Base-by-base conservation (phyloP, 2,329 filamentous ascomycete genomes). In the Colletotrichum coccodes region DNA sequence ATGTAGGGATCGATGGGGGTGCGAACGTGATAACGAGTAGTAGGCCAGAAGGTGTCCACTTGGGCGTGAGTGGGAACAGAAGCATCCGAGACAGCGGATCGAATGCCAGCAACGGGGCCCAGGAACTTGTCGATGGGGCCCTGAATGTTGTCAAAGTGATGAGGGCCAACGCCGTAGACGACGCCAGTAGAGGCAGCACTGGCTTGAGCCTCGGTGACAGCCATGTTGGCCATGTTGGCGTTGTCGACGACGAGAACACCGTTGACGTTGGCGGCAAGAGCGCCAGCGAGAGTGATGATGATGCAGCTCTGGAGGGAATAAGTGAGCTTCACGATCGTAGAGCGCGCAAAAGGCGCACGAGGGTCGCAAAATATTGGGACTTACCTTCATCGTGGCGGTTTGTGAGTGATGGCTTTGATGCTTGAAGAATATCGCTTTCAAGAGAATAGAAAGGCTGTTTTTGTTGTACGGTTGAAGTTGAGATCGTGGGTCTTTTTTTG, bases 341-440 rank as follows among this genome's bases (percentile, higher is more conserved):
- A 28, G 9, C 11, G 12, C 11, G 7, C 0, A 6, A 1, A 18
- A 38, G 3, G 9, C 4, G 28, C 0, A 8, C 4, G 21, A 28
- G 6, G 8, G 14, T 3, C 2, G 11, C 6, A 2, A 6, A 3
- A 21, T 7, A 23, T 14, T 4, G 30, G 3, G 0, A 66, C 61
- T 49, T 50, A 50, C 61, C 53, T 60, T 64, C 54, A 64, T 64
- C 26, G 26, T 64, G 34, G 30, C 26, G 14, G 3, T 30, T 49
- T 7, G 21, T 21, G 26, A 42, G 7, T 4, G 26, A 26, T 26
- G 40, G 9, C 14, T 36, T 38, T 11, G 16, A 1, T 9, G 9
- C 12, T 60, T 64, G n/a, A 12, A 32, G 49, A 12, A 18, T 21
- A 6, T 11, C 12, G 21, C 12, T 26, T 14, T 9, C 18, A 16